Evolutionary conservation across 2,329 filamentous ascomycete genomes (phyloP).

Genomic region (Teratosphaeria gauchensis): DNA sequence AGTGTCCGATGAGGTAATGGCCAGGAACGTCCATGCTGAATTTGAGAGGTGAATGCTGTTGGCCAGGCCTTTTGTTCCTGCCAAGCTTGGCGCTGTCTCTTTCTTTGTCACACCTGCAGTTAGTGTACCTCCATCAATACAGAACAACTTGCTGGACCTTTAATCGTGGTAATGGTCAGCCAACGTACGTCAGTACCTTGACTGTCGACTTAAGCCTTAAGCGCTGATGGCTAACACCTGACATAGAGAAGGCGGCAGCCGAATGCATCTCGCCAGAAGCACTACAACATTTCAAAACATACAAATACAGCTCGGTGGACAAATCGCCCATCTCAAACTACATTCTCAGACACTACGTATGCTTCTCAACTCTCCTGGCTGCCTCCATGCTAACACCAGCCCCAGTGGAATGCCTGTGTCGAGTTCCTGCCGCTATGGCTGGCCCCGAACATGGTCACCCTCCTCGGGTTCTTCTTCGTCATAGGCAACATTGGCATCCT

Average conservation of each 20-base stretch:
- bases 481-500: constrained; percentile 69
- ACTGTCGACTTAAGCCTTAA: not conserved
- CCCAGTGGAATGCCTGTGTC: constrained; percentile 92
- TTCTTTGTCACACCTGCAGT: not conserved
- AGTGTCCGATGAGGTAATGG: not conserved
- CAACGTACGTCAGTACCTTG: not conserved
- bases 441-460: constrained; percentile 93
- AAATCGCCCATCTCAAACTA: constrained; percentile 90
- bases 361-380: constrained; percentile 20
- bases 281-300: constrained; percentile 80
- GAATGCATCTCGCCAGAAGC: constrained; percentile 68
- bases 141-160: not conserved
- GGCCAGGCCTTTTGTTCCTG: not conserved
- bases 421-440: constrained; percentile 90
- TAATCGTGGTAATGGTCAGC: not conserved
- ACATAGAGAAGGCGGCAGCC: constrained; percentile 4
- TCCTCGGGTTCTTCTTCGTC: constrained; percentile 91
- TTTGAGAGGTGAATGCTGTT: not conserved
- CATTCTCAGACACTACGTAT: constrained; percentile 89
- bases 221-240: not conserved
- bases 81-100: not conserved
- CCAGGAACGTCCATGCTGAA: not conserved
- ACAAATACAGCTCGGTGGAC: constrained; percentile 97
- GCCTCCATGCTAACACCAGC: not conserved
- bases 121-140: not conserved